Conservation (phyloP, 164 flowering plant species). For the Saururus chinensis region DNA sequence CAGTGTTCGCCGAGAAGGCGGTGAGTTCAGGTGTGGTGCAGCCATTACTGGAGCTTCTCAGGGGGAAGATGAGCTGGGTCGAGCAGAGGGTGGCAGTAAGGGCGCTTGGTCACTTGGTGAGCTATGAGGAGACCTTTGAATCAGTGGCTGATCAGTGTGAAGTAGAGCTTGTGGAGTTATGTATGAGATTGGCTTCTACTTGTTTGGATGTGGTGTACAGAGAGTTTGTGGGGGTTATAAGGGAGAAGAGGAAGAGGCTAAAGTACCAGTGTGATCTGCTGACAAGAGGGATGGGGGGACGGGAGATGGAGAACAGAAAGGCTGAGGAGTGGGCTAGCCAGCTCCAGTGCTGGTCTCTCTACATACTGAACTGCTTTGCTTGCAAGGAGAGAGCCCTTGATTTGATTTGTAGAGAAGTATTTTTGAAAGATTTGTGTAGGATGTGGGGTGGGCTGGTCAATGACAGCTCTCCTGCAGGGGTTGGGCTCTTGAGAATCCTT, state of each 20-base stretch:
- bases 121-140: constrained; percentile 44
- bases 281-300: constrained; percentile 58
- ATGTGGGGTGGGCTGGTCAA: constrained; percentile 85
- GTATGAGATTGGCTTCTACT: constrained; percentile 41
- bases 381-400: constrained; percentile 30
- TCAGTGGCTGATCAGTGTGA: constrained; percentile 29
- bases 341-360: constrained; percentile 71
- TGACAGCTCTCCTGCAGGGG: constrained; percentile 50
- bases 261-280: constrained; percentile 62
- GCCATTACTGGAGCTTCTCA: constrained; percentile 59
- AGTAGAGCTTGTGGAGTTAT: constrained; percentile 33
- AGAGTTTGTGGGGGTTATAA: constrained; percentile 30
- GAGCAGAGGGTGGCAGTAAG: constrained; percentile 81
- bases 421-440: constrained; percentile 35
- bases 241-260: constrained; percentile 23
- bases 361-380: constrained; percentile 71
- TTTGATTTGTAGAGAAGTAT: constrained; percentile 40
- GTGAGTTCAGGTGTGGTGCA: constrained; percentile 49
- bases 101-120: constrained; percentile 79
- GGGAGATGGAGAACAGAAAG: constrained; percentile 56
- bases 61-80: constrained; percentile 76
- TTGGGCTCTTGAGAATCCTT: constrained; percentile 53
- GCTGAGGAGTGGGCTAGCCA: constrained; percentile 95
- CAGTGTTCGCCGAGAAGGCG: constrained; percentile 50
- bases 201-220: constrained; percentile 44